Base-by-base conservation (phyloP, 768 basidiomycete species). In the Leccinellum rugosiceps region DNA sequence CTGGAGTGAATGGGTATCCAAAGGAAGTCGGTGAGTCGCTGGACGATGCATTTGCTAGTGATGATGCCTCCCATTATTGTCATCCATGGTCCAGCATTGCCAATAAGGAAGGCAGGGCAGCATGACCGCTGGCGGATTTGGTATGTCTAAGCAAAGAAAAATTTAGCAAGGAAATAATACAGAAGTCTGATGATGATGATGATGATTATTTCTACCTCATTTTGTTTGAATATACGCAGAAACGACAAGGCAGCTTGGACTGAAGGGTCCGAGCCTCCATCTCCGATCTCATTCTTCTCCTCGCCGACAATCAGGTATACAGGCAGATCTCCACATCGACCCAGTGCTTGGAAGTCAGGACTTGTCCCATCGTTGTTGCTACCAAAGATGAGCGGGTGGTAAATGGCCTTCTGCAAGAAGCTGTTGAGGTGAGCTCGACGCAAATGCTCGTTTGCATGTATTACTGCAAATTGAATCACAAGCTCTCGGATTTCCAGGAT, bases 1-100 rank as follows among this genome's bases (percentile, higher is more conserved):
- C 52, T 35, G 51, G 62, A 59, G 45, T 51, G 59, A 31, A 23
- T 3, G 14, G 64, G 70, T n/a, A 72, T 9, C 67, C 68, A 74
- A 3, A 69, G 30, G 30, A 68, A 61, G 32, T 74, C 75, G 0
- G 72, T 75, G 15, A 77, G 70, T n/a, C 58, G 58, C 44, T 75
- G 73, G 21, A 74, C 65, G 11, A 77, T 58, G 44, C 65, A 64
- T 1, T 55, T 52, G 32, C 60, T 47, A 0, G 70, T 72, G 14
- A 71, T 25, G 6, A 76, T 58, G 23, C 58, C 71, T n/a, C 76
- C 74, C 52, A 72, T 58, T 43, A 77, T 59, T 17, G 53, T 26
- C 10, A 77, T 41, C 66, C 68, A 72, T 14, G 74, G 62, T 44
- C 57, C 54, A 2, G 56, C 60, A 32, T 50, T 25, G 3, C 49